Percentiles rank a stretch among this genome's conserved stretches.
Conservation (phyloP, 2,329 filamentous ascomycete species). For the Calonectria hawksworthii region DNA sequence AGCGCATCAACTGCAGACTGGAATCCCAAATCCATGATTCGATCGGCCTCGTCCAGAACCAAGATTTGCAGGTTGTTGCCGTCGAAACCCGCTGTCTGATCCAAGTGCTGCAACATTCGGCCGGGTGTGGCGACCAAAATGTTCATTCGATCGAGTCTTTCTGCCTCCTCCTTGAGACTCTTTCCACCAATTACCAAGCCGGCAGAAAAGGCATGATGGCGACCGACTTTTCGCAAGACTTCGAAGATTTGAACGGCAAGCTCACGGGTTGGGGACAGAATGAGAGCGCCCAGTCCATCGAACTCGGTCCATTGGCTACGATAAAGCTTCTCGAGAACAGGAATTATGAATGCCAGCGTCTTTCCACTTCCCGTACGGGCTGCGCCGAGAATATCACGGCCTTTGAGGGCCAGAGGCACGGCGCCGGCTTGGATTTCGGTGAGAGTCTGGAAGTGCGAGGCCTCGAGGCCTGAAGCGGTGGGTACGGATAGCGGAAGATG, state of each 20-base stretch:
- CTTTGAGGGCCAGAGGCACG: conserved; percentile 89
- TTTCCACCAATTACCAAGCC: conserved; percentile 96
- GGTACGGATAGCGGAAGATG: conserved; percentile 88
- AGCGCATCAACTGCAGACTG: conserved; percentile 92
- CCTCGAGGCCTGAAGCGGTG: conserved; percentile 83
- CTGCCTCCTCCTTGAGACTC: conserved; percentile 87
- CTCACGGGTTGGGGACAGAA: conserved; percentile 95
- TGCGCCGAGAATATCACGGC: conserved; percentile 89
- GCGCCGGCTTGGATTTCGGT: conserved; percentile 94
- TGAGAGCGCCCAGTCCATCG: conserved; percentile 92
- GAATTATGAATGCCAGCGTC: conserved; percentile 92
- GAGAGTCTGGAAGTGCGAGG: conserved; percentile 89
- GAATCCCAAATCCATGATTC: conserved; percentile 98
- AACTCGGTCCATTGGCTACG: conserved; percentile 89
- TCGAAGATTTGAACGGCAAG: conserved; percentile 98
- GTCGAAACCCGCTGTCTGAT: conserved; percentile 91
- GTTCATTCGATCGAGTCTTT: conserved; percentile 91
- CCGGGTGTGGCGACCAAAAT: conserved; percentile 97
- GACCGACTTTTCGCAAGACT: conserved; percentile 89
- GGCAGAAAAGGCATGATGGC: conserved; percentile 91
- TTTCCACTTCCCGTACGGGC: conserved; percentile 97
- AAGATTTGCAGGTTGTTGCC: conserved; percentile 93
- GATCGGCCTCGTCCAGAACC: conserved; percentile 94
- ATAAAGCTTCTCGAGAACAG: conserved; percentile 93
- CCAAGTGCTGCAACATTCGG: conserved; percentile 94